Evolutionary conservation across 768 basidiomycete genomes (phyloP).

Genomic region (Tephrocybe sp.): DNA sequence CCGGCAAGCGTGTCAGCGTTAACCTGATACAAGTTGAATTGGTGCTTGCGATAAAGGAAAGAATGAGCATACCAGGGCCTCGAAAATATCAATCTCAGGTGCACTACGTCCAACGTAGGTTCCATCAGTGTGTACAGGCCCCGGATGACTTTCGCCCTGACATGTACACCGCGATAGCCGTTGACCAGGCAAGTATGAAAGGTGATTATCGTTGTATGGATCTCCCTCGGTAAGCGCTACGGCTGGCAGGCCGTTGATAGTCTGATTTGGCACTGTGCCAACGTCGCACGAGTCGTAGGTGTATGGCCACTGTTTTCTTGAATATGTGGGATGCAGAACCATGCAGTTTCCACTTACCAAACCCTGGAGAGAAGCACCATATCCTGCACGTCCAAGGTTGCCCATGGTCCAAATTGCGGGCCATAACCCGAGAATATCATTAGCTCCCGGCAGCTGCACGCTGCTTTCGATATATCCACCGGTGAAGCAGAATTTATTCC

Average conservation of each 20-base stretch:
- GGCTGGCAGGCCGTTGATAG: conserved; percentile 63
- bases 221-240: conserved; percentile 66
- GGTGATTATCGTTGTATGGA: conserved; percentile 30
- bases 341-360: conserved; percentile 42
- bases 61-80: conserved; percentile 57
- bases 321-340: not conserved
- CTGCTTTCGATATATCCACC: conserved; percentile 72
- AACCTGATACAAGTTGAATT: conserved; percentile 34
- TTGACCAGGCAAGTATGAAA: conserved; percentile 83
- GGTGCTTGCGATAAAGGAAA: not conserved
- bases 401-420: conserved; percentile 83
- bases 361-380: conserved; percentile 83
- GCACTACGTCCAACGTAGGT: conserved; percentile 79
- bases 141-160: conserved; percentile 77
- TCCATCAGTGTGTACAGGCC: conserved; percentile 73
- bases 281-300: conserved; percentile 82
- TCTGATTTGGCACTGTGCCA: conserved; percentile 83
- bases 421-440: conserved; percentile 69
- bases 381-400: conserved; percentile 75
- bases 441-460: conserved; percentile 66
- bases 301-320: conserved; percentile 68
- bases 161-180: conserved; percentile 88
- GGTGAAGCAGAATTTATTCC: conserved; percentile 92
- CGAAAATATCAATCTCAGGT: conserved; percentile 90
- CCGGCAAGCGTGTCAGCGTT: conserved; percentile 43